These are phyloP conservation scores for Peziza echinospora DNA, from an alignment of 495 filamentous ascomycete genomes.

Conservation along the genomic window DNA sequence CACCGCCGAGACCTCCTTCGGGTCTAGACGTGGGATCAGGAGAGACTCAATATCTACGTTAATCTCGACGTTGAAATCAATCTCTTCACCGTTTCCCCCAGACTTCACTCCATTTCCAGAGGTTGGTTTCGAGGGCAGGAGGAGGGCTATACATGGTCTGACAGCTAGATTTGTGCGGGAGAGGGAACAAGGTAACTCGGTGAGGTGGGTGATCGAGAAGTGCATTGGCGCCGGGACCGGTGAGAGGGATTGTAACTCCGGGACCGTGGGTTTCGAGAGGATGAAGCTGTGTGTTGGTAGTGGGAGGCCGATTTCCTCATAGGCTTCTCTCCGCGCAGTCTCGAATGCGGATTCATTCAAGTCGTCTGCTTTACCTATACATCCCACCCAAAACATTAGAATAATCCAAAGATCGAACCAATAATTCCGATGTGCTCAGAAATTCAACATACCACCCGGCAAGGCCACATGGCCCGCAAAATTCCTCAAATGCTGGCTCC, in stretches of 20 bases:
- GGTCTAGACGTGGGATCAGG: conserved; percentile 58
- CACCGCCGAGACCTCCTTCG: conserved; percentile 74
- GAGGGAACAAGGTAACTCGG: conserved; percentile 57
- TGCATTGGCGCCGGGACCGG: conserved; percentile 18
- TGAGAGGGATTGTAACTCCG: conserved; percentile 19
- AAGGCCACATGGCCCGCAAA: conserved; percentile 66
- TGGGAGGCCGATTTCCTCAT: conserved; percentile 76
- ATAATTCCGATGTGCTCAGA: too few relatives aligned
- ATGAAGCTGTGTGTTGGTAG: conserved; percentile 11
- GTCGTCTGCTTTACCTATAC: conserved; percentile 29
- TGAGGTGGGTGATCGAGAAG: conserved; percentile 65
- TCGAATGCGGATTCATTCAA: conserved; percentile 35
- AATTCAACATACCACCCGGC: conserved; percentile 60
- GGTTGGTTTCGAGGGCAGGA: conserved; percentile 33
- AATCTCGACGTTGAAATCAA: conserved; percentile 8
- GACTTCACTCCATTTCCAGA: conserved; percentile 4
- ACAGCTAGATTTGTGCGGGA: conserved; percentile 66
- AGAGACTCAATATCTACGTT: conserved; percentile 38
- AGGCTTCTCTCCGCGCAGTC: conserved; percentile 71
- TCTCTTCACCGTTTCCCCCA: background rate
- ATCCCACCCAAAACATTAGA: conserved; percentile 23
- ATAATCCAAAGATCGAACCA: too few relatives aligned
- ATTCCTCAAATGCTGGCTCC: conserved; percentile 47
- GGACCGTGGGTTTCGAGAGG: conserved; percentile 30
- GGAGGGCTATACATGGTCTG: conserved; percentile 63